phyloP scores from a whole-genome alignment of 169 alveolate species.

The Neospora caninum region DNA sequence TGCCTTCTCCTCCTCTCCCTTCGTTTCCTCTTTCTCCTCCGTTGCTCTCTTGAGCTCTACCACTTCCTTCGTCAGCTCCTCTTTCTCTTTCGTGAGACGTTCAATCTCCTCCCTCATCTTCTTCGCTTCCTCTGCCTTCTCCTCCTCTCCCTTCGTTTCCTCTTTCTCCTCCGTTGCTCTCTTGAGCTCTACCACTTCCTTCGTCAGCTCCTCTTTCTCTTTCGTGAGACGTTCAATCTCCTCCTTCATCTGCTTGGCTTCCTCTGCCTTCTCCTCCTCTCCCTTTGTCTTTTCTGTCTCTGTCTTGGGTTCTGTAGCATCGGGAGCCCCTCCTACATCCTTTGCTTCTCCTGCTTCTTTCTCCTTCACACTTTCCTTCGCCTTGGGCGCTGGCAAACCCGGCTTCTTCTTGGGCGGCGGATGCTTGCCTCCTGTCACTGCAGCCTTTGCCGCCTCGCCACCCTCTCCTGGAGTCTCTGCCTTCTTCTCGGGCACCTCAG shows the following conservation, averaged over 20 bases:
- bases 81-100: no score
- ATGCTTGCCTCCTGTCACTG: neutral
- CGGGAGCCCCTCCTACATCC: neutral
- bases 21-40: no score
- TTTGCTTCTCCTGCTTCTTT: neutral
- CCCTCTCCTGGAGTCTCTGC: neutral
- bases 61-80: no score
- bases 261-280: neutral
- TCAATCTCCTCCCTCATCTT: no score
- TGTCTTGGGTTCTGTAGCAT: neutral
- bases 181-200: no score
- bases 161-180: no score
- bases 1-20: neutral
- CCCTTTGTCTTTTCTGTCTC: neutral
- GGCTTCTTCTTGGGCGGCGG: neutral
- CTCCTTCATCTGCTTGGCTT: no score
- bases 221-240: no score
- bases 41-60: no score
- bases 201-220: no score
- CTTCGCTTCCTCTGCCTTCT: no score
- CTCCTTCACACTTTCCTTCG: neutral
- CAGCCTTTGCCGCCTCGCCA: neutral
- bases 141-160: no score
- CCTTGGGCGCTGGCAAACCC: neutral
- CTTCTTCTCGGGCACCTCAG: neutral